Conservation (phyloP, 2,329 filamentous ascomycete species). For the Arthrobotrys musiformis region DNA sequence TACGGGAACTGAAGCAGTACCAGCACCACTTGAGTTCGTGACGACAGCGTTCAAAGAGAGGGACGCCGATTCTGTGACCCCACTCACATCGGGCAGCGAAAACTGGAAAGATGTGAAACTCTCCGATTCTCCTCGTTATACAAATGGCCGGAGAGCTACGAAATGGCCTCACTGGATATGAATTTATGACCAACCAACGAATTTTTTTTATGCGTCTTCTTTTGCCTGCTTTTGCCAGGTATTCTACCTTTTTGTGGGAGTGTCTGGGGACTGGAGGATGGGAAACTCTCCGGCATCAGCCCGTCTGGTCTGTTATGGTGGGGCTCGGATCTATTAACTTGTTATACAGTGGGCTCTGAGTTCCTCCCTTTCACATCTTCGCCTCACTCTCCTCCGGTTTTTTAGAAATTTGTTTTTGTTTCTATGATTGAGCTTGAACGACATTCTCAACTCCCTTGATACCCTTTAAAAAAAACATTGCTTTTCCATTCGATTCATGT, state of each 20-base stretch:
- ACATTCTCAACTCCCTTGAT: background rate
- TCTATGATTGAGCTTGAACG: background rate
- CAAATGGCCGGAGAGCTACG: slow-evolving; percentile 2
- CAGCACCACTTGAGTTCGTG: slow-evolving; percentile 36
- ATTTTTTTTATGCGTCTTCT: background rate
- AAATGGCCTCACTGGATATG: slow-evolving; percentile 40
- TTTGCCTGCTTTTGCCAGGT: background rate
- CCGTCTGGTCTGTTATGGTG: background rate
- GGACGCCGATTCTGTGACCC: slow-evolving; percentile 26
- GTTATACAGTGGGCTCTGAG: background rate
- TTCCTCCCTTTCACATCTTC: background rate
- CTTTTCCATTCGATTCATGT: background rate
- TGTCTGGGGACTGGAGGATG: background rate
- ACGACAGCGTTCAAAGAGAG: slow-evolving; percentile 37
- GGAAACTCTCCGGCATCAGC: background rate
- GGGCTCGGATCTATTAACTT: background rate
- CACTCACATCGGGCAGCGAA: slow-evolving; percentile 27
- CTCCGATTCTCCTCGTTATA: background rate
- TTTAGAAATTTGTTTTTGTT: background rate
- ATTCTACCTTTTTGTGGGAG: background rate
- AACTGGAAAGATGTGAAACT: slow-evolving; percentile 31
- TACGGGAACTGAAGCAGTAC: slow-evolving; percentile 21
- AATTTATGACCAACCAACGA: slow-evolving; percentile 3
- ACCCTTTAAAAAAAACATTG: background rate
- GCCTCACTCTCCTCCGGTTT: background rate